Base-by-base conservation (phyloP, 2,329 filamentous ascomycete genomes). In the Cladosporium sp. region DNA sequence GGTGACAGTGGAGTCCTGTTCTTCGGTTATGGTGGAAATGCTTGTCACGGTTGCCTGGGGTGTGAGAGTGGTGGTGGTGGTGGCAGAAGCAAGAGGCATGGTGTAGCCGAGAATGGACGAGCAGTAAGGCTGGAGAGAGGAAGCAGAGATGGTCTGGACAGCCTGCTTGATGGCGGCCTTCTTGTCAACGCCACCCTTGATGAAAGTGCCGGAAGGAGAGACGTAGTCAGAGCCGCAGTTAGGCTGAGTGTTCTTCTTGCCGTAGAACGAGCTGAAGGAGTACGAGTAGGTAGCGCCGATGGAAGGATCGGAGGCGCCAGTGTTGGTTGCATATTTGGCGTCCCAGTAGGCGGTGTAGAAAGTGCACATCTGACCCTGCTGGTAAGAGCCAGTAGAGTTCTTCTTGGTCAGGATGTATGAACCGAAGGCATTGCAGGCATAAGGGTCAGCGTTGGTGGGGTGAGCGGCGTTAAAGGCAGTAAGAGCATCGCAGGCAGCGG, bases 401-500 rank as follows among this genome's bases (percentile, higher is more conserved):
- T 15, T 52, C 49, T 39, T 39, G 49, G 49, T 52, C 37, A 52
- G 49, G 34, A 52, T 42, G 24, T 52, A 52, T 6, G 49, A 52
- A 35, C 49, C 49, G 37, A 52, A 52, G 28, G 32, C 49, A 34
- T 42, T 42, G 49, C 49, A 52, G 13, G 45, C 28, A 39, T n/a
- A n/a, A 15, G 36, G 36, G 15, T 39, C 17, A 4, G 15, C 36
- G 13, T 39, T 39, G 5, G 45, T n/a, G 10, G 39, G 39, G 45
- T 48, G 28, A 25, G 32, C n/a, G 15, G n/a, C 6, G 45, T 48
- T 48, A 25, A 20, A 34, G 12, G 24, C 45, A n/a, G 68, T 70
- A 13, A 68, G 61, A 20, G 68, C 69, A 1, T 67, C 20, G 15
- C 74, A 73, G 42, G 74, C 68, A 12, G 64, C 53, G 62, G 74